phyloP scores from a whole-genome alignment of 73 alveolate species.

The Stentor roeselii region DNA sequence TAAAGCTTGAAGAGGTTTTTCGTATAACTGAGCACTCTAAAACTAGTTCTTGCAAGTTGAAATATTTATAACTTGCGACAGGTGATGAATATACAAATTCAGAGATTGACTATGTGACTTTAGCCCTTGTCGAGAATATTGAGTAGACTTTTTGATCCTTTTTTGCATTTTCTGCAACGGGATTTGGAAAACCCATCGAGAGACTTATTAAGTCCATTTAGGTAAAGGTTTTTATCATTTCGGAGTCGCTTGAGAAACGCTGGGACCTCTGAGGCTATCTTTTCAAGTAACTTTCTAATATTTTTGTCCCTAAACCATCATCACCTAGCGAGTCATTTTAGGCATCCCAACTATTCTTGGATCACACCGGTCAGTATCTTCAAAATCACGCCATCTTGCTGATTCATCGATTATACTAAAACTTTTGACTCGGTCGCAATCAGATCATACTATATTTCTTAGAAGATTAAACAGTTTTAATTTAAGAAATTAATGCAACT shows the following conservation, averaged over 20 bases:
- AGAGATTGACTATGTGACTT: not conserved
- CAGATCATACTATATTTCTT: not conserved
- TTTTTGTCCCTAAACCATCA: constrained; percentile 4
- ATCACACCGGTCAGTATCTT: not conserved
- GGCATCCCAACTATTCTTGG: constrained; percentile 20
- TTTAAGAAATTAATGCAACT: not conserved
- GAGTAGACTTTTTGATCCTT: not conserved
- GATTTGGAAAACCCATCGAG: not conserved
- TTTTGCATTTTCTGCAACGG: not conserved
- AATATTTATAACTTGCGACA: not conserved
- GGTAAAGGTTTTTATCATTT: not conserved
- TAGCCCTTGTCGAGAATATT: not conserved
- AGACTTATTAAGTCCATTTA: not conserved
- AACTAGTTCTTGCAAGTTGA: not conserved
- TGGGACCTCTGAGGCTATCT: not conserved
- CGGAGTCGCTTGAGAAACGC: not conserved
- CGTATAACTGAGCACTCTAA: not conserved
- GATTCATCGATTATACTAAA: not conserved
- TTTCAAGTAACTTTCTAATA: not conserved
- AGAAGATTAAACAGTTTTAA: not conserved
- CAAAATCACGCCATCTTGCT: not conserved
- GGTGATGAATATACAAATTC: not conserved
- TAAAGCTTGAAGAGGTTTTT: not conserved
- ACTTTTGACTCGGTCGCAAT: not conserved
- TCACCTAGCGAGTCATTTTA: not conserved